Evolutionary conservation across 371 early-diverging fungal genomes (phyloP), one percentile per base, ranked within the genome.

Genomic region (Astathelohania contejeani): DNA sequence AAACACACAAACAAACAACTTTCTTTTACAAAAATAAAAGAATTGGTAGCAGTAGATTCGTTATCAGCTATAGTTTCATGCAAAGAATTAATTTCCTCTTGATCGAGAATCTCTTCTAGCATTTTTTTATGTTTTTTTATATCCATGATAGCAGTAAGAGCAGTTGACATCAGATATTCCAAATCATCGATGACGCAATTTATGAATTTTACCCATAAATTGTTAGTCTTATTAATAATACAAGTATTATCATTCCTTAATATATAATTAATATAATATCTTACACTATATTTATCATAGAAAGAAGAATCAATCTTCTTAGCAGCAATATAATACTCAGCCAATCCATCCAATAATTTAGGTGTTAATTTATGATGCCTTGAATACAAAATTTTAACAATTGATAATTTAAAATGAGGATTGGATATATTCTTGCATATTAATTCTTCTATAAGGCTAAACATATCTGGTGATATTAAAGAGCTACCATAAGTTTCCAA

Each of bases 181-280:
- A 63, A 50, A 43, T 71, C 67, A 3, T 60, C 49, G 29, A 71
- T 51, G 27, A 67, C 47, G 40, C 45, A 54, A 35, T 58, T 66
- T 26, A 58, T 49, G 39, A 56, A 58, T 27, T 58, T 62, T 9
- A 63, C 44, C 24, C 60, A 55, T 38, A 24, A 28, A 2, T 27
- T 18, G 39, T 46, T 43, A 0, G 46, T 49, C 14, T 55, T 43
- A 22, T 44, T 44, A 40, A 7, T 49, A 3, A 45, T 18, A 10
- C 32, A 43, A 1, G 46, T 27, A 24, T 37, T 45, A 14, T 56
- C 35, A 1, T 62, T 49, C 42, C 24, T 42, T 7, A 56, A 24
- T 47, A 56, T 62, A 1, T 39, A 38, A 42, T 52, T 51, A 14
- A 62, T 40, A 6, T 28, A 28, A 35, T 56, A 24, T 29, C 57